Evolutionary conservation across 495 filamentous ascomycete species (phyloP).

Genomic region (Talaromyces borbonicus): DNA sequence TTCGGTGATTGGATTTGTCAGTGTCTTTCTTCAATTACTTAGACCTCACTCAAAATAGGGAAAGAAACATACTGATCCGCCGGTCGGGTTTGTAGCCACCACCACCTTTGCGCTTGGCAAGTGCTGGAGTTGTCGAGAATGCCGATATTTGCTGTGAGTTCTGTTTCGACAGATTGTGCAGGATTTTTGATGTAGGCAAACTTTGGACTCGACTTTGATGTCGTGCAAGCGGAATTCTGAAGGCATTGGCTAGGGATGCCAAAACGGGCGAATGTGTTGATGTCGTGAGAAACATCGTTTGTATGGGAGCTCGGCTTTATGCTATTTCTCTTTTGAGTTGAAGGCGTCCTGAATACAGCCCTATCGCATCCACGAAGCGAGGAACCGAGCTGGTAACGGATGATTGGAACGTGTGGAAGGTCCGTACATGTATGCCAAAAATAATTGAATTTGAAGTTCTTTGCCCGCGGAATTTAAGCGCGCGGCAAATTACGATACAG

Average conservation of each 20-base stretch:
- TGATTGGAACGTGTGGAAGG: too few species aligned
- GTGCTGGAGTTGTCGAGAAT: constrained; percentile 35
- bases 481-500: constrained; percentile 1
- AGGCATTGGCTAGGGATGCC: constrained; percentile 35
- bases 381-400: too few species aligned
- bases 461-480: neutral
- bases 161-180: neutral
- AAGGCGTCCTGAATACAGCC: neutral
- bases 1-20: constrained; percentile 5
- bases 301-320: neutral
- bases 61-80: constrained; percentile 39
- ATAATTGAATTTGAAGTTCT: constrained; percentile 1
- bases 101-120: constrained; percentile 26
- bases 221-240: constrained; percentile 29
- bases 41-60: too few species aligned
- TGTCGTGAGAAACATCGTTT: constrained; percentile 16
- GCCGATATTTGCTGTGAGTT: constrained; percentile 8
- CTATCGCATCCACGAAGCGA: too few species aligned
- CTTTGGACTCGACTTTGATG: constrained; percentile 14
- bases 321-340: neutral
- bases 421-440: too few species aligned
- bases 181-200: neutral
- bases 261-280: constrained; percentile 33
- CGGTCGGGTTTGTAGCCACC: constrained; percentile 21
- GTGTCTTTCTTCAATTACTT: too few species aligned